Evolutionary conservation across 768 basidiomycete genomes (phyloP).

Genomic region (Serendipita indica): DNA sequence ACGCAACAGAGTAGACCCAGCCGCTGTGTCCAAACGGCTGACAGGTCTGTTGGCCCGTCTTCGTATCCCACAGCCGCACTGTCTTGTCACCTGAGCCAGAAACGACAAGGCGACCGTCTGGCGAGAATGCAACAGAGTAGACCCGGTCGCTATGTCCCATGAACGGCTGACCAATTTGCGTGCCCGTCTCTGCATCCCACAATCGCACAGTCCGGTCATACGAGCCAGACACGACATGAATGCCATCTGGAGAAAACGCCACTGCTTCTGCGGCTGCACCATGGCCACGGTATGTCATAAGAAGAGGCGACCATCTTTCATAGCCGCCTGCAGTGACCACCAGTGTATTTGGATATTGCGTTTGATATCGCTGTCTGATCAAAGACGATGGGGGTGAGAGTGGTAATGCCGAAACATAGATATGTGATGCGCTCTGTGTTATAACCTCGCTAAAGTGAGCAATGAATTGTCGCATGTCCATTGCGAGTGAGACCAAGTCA

Average conservation of each 20-base stretch:
- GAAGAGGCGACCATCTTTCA: neutral
- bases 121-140: slow-evolving; percentile 7
- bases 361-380: neutral
- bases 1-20: neutral
- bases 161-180: neutral
- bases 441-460: neutral
- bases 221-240: slow-evolving; percentile 10
- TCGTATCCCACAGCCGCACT: slow-evolving; percentile 9
- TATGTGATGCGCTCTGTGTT: slow-evolving; percentile 9
- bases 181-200: slow-evolving; percentile 10
- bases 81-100: neutral
- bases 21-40: neutral
- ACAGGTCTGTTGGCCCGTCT: neutral
- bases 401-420: slow-evolving; percentile 14
- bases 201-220: slow-evolving; percentile 4
- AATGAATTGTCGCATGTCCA: neutral
- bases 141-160: neutral
- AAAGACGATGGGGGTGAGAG: slow-evolving; percentile 14
- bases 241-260: slow-evolving; percentile 12
- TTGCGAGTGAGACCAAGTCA: neutral
- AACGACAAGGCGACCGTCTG: slow-evolving; percentile 5
- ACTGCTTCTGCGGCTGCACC: neutral
- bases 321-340: neutral
- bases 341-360: neutral
- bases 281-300: neutral